Conservation (phyloP, 768 basidiomycete species). For the Boletus sp. region DNA sequence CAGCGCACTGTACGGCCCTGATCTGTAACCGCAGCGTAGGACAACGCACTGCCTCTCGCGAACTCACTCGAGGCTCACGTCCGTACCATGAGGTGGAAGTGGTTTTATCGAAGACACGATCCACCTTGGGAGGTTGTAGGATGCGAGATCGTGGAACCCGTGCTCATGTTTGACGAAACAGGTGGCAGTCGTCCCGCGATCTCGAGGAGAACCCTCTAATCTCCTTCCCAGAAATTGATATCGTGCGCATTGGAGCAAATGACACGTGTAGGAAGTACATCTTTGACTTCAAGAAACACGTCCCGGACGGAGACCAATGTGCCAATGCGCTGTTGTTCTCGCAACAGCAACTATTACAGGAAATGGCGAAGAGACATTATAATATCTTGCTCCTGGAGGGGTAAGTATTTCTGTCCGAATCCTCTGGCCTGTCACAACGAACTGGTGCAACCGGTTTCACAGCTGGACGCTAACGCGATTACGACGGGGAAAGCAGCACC, state of each 20-base stretch:
- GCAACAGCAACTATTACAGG: conserved; percentile 59
- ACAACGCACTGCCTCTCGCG: conserved; percentile 9
- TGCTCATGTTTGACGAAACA: conserved; percentile 58
- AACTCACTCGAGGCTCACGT: conserved; percentile 17
- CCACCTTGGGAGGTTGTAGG: conserved; percentile 79
- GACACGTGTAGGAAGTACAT: conserved; percentile 62
- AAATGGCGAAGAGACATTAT: conserved; percentile 52
- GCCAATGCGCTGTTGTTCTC: conserved; percentile 59
- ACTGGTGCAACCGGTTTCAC: conserved; percentile 5
- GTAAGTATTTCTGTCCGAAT: conserved; percentile 34
- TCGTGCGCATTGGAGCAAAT: conserved; percentile 50
- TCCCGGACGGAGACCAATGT: conserved; percentile 45
- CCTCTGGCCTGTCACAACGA: neutral
- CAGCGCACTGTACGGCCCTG: conserved; percentile 1
- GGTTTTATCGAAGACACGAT: conserved; percentile 53
- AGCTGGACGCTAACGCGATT: conserved; percentile 71
- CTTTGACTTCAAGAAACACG: conserved; percentile 52
- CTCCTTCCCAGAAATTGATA: conserved; percentile 50
- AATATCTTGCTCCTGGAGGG: conserved; percentile 69
- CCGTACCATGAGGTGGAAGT: conserved; percentile 33
- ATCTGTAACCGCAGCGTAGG: conserved; percentile 21
- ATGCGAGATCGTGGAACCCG: conserved; percentile 59
- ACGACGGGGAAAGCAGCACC: conserved; percentile 59
- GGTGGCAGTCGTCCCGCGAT: conserved; percentile 42
- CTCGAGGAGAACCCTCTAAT: conserved; percentile 8